phyloP scores from a whole-genome alignment of 352 stramenopile species.

The Phytophthora palmivora region DNA sequence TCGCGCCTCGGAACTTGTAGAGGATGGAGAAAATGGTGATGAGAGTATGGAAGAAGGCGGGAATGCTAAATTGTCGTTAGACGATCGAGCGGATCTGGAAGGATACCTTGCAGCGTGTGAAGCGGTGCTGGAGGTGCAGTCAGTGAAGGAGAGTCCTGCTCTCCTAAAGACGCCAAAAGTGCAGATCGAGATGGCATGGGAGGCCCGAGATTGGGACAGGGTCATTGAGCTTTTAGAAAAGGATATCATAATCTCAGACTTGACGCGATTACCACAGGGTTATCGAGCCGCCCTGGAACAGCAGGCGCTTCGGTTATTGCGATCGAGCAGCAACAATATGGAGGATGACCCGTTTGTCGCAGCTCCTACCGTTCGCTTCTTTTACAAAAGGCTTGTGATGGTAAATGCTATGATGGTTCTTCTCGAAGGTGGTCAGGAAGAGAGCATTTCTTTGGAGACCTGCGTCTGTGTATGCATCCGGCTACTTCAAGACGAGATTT shows the following conservation, averaged over 20 bases:
- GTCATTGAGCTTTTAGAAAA: slow-evolving; percentile 53
- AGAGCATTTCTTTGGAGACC: slow-evolving; percentile 34
- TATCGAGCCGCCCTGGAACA: slow-evolving; percentile 57
- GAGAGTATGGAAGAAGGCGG: slow-evolving; percentile 20
- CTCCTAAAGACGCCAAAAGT: slow-evolving; percentile 44
- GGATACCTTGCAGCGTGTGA: slow-evolving; percentile 78
- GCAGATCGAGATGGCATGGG: slow-evolving; percentile 59
- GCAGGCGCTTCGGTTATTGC: slow-evolving; percentile 53
- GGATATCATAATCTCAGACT: slow-evolving; percentile 49
- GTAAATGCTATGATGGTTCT: slow-evolving; percentile 54
- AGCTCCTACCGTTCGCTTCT: slow-evolving; percentile 39
- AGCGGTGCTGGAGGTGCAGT: slow-evolving; percentile 62
- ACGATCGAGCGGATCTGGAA: slow-evolving; percentile 56
- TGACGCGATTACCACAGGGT: slow-evolving; percentile 38
- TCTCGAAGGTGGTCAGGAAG: slow-evolving; percentile 22
- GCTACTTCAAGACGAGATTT: slow-evolving; percentile 64
- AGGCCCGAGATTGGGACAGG: slow-evolving; percentile 54
- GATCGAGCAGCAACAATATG: slow-evolving; percentile 38
- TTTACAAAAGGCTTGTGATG: slow-evolving; percentile 63
- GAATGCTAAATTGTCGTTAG: slow-evolving; percentile 18
- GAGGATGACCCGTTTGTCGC: slow-evolving; percentile 37
- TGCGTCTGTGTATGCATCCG: slow-evolving; percentile 50
- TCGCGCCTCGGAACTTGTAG: slow-evolving; percentile 59
- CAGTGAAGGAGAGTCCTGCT: slow-evolving; percentile 40
- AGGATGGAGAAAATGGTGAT: slow-evolving; percentile 40